phyloP scores from a whole-genome alignment of 2,329 filamentous ascomycete genomes.

The Colletotrichum lindemuthianum region DNA sequence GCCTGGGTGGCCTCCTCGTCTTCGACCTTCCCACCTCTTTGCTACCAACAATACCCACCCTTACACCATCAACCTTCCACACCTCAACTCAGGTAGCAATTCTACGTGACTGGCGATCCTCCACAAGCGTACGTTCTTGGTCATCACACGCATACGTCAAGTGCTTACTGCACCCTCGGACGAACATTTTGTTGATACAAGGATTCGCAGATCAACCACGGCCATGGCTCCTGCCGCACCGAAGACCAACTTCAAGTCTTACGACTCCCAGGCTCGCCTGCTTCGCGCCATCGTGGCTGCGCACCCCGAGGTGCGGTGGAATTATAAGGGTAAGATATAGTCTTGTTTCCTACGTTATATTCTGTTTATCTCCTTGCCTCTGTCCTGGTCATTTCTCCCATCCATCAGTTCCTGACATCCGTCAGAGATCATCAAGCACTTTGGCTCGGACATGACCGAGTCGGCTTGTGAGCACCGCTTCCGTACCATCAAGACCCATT shows the following conservation, averaged over 20 bases:
- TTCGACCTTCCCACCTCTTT: background rate
- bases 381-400: background rate
- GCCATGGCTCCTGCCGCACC: constrained; percentile 54
- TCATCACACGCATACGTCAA: too few species aligned
- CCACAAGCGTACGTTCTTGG: too few species aligned
- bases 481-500: constrained; percentile 56
- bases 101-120: too few species aligned
- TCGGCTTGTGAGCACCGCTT: constrained; percentile 63
- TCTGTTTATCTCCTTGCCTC: background rate
- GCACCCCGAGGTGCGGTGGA: constrained; percentile 62
- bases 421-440: constrained; percentile 58
- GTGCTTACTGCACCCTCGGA: background rate
- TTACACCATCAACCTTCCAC: background rate
- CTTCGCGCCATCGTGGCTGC: constrained; percentile 70
- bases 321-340: constrained; percentile 67
- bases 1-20: background rate
- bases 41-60: background rate
- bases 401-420: constrained; percentile 30
- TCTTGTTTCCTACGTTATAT: background rate
- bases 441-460: constrained; percentile 60
- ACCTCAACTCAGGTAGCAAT: too few species aligned
- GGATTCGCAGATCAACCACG: background rate
- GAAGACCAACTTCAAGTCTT: constrained; percentile 67
- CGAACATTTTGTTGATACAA: background rate
- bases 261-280: constrained; percentile 69